phyloP scores from a whole-genome alignment of 768 basidiomycete genomes.

The Tulasnella calospora region DNA sequence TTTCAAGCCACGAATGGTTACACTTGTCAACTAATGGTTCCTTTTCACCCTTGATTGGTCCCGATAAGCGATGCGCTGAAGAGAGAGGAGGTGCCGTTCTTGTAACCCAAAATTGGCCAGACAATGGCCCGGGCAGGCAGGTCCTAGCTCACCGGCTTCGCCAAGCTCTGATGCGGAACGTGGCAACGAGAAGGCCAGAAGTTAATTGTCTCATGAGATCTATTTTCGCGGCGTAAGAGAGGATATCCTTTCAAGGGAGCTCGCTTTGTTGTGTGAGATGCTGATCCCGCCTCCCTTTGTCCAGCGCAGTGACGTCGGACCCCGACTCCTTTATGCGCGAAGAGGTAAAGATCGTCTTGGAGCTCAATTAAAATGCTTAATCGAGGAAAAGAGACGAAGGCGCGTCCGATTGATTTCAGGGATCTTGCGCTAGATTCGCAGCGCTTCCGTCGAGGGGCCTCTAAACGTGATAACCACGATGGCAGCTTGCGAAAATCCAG shows the following conservation, averaged over 20 bases:
- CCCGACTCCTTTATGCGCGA: not conserved
- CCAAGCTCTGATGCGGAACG: not conserved
- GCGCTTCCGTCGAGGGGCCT: not conserved
- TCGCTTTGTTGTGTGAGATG: not conserved
- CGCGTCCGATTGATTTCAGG: constrained; percentile 1
- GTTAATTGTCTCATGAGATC: constrained; percentile 3
- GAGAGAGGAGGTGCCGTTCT: not conserved
- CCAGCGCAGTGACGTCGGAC: not conserved
- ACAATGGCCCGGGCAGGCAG: constrained; percentile 1
- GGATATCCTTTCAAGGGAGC: not conserved
- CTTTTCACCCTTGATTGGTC: not conserved
- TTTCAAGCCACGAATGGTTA: not conserved
- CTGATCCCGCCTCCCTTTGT: not conserved
- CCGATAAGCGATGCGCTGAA: not conserved
- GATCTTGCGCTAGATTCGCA: not conserved
- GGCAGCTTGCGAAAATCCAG: not conserved
- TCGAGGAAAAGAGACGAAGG: not conserved
- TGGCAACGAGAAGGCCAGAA: not conserved
- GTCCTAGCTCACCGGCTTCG: not conserved
- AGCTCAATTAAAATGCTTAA: not conserved
- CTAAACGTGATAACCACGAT: not conserved
- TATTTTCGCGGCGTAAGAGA: not conserved
- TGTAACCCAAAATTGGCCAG: not conserved
- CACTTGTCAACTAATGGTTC: not conserved
- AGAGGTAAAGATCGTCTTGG: not conserved